A percentile compares a stretch with the other conserved stretches of the same genome.
Conservation (phyloP, 257 asterid species). For the Apocynum venetum region DNA sequence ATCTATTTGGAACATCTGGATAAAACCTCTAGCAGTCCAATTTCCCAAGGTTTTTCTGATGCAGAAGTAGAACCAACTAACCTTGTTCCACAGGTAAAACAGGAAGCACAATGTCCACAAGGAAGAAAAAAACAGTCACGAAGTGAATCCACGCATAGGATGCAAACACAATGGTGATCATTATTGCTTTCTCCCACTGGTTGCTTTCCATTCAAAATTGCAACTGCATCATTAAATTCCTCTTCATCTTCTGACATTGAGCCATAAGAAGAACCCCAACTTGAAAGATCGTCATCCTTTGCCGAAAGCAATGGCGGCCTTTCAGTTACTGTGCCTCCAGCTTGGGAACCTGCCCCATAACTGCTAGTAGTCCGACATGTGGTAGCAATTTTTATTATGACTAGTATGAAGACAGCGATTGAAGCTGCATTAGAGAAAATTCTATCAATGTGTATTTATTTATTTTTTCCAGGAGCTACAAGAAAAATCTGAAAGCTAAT, state of each 20-base stretch:
- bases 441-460: background rate
- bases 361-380: constrained; percentile 8
- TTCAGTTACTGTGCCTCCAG: constrained; percentile 8
- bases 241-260: constrained; percentile 23
- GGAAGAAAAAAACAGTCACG: constrained; percentile 29
- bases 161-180: constrained; percentile 12
- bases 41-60: background rate
- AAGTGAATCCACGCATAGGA: constrained; percentile 18
- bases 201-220: constrained; percentile 13
- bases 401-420: constrained; percentile 15
- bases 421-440: constrained; percentile 13
- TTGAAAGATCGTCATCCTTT: constrained; percentile 25
- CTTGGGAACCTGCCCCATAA: constrained; percentile 11
- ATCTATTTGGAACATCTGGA: background rate
- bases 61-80: constrained; percentile 2
- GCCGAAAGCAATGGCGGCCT: constrained; percentile 17
- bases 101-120: constrained; percentile 26
- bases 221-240: constrained; percentile 3
- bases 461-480: background rate
- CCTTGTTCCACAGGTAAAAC: constrained; percentile 27
- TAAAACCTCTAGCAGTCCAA: background rate
- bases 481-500: background rate
- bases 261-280: constrained; percentile 20
- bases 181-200: constrained; percentile 4
- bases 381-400: constrained; percentile 1